phyloP scores from a whole-genome alignment of 306 rosid genomes.

The Citrullus mucosospermus region DNA sequence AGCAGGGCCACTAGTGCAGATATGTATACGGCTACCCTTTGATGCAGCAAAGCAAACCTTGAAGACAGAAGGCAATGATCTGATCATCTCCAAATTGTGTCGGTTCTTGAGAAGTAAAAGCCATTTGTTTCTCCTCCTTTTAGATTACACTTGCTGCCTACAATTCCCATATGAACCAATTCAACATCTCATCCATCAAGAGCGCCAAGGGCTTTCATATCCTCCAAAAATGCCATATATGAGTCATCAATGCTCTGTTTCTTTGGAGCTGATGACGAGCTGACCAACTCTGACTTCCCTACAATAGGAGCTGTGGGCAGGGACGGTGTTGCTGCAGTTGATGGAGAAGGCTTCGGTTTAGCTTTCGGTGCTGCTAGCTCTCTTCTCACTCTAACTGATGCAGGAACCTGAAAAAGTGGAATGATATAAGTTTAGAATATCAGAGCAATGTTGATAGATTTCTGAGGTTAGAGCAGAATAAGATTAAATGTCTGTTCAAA shows the following conservation, averaged over 20 bases:
- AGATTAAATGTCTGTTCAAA: neutral
- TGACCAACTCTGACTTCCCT: conserved; percentile 40
- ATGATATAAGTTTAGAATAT: neutral
- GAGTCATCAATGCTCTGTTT: conserved; percentile 70
- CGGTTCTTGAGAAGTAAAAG: neutral
- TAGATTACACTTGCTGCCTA: neutral
- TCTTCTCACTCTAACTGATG: conserved; percentile 95
- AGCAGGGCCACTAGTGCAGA: neutral
- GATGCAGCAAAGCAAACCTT: neutral
- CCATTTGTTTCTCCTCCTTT: neutral
- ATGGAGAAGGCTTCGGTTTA: conserved; percentile 51
- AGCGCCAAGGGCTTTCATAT: conserved; percentile 95
- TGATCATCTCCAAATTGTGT: neutral
- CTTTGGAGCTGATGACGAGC: conserved; percentile 40
- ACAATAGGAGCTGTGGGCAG: conserved; percentile 30
- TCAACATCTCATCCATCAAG: conserved; percentile 49
- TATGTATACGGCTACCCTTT: neutral
- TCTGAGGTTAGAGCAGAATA: neutral
- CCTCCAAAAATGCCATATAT: conserved; percentile 71
- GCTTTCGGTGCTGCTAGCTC: conserved; percentile 51
- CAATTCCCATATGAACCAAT: neutral
- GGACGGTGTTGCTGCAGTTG: conserved; percentile 28
- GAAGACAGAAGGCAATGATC: neutral
- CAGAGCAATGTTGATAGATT: neutral
- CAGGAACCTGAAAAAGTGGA: conserved; percentile 58